Base-by-base conservation (phyloP, 2,329 filamentous ascomycete species). In the Cladosporium sp. region DNA sequence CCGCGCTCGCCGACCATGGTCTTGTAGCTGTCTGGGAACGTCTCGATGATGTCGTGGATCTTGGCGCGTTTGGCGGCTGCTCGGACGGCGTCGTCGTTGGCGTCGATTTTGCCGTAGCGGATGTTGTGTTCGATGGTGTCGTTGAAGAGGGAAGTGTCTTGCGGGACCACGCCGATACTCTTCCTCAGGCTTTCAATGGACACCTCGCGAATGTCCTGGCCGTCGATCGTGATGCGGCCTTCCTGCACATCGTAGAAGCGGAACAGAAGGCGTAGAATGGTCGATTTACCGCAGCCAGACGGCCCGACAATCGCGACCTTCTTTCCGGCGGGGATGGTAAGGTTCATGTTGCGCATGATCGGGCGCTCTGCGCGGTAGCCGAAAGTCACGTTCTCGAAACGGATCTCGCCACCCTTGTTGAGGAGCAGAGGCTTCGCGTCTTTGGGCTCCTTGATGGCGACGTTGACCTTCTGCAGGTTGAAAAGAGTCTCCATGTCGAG, bases 401-500 rank as follows among this genome's bases (percentile, higher is more conserved):
- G 89, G 77, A 99, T 97, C 77, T 97, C 90, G 59, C 95, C 95
- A 18, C 93, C 93, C 69, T 85, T 87, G 52, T 84, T 84, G 16
- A 99, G 84, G 10, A 85, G 79, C 1, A 99, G 84, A 0, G 90
- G 84, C 73, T 89, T 88, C 0, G 94, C 92, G 72, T 91, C 82
- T 1, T 89, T 86, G 63, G 86, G 84, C 72, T 99, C 93, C 72
- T 87, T 89, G 75, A 99, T 91, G 44, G 86, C 88, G 14, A 97
- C 89, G 71, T 98, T 96, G 75, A 98, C 94, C 77, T 96, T 98
- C 78, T 99, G 95, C 35, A 99, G 84, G 77, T 92, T 97, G 83
- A 99, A 99, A 6, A 99, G 85, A 0, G 95, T 98, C 80, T 98
- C 95, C 95, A 99, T 99, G 77, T 99, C 96, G 37, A 99, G 84